A percentile compares a stretch with the other conserved stretches of the same genome.
phyloP scores from a whole-genome alignment of 1,139 yeast genomes.

The Torulaspora pretoriensis region DNA sequence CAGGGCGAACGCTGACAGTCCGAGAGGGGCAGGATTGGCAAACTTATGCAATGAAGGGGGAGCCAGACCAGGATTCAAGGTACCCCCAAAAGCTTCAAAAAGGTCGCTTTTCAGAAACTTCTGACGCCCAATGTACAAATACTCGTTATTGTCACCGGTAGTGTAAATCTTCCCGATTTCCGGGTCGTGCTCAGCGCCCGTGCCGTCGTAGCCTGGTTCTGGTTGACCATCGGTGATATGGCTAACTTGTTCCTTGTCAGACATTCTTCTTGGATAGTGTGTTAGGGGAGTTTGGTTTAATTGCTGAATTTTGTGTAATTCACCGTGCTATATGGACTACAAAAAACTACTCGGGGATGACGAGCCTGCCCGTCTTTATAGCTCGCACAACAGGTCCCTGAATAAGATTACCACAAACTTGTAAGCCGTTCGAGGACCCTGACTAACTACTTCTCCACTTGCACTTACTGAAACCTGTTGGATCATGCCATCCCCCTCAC shows the following conservation, averaged over 20 bases:
- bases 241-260: slow-evolving; percentile 19
- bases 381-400: neutral
- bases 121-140: slow-evolving; percentile 67
- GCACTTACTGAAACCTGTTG: neutral
- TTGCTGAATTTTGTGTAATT: too few relatives aligned
- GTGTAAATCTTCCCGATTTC: slow-evolving; percentile 33
- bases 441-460: neutral
- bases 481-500: neutral
- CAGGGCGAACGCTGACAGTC: slow-evolving; percentile 61
- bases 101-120: slow-evolving; percentile 58
- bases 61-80: slow-evolving; percentile 53
- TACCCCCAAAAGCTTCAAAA: slow-evolving; percentile 57
- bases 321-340: too few relatives aligned
- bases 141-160: slow-evolving; percentile 47
- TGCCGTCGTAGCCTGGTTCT: neutral
- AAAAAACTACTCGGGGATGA: neutral
- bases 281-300: neutral
- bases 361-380: neutral
- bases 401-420: neutral
- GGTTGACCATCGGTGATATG: slow-evolving; percentile 13
- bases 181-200: slow-evolving; percentile 2
- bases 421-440: neutral
- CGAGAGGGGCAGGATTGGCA: slow-evolving; percentile 70
- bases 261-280: slow-evolving; percentile 6
- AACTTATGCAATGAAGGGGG: slow-evolving; percentile 42